Percentiles rank a stretch among this genome's conserved stretches.
These are phyloP conservation scores for Xylariaceae sp. DNA, from an alignment of 2,329 filamentous ascomycete genomes.

Conservation along the genomic window DNA sequence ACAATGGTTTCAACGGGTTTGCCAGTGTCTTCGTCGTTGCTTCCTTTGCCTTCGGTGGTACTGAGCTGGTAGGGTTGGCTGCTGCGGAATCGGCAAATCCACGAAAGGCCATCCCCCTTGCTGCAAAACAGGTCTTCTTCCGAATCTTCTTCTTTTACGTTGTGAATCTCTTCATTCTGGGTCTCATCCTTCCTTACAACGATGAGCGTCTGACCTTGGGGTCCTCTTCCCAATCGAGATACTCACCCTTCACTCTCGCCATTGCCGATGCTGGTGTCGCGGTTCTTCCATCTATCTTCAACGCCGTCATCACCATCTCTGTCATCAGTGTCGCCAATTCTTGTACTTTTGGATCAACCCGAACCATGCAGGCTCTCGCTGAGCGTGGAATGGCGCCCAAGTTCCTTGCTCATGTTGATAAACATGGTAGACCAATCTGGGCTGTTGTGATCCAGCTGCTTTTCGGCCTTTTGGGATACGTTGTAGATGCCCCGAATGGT, in stretches of 20 bases:
- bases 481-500: constrained; percentile 45
- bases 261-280: constrained; percentile 50
- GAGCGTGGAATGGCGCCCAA: constrained; percentile 51
- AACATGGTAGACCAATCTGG: constrained; percentile 56
- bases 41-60: constrained; percentile 51
- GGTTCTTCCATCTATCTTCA: constrained; percentile 51
- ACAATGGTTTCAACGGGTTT: constrained; percentile 50
- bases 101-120: constrained; percentile 45
- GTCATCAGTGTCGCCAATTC: constrained; percentile 53
- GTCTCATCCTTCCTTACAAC: constrained; percentile 45
- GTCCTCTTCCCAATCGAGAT: constrained; percentile 41
- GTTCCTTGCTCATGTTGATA: constrained; percentile 60
- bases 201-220: constrained; percentile 40
- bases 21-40: constrained; percentile 51
- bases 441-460: constrained; percentile 51
- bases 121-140: constrained; percentile 55
- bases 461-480: constrained; percentile 60
- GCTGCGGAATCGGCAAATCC: constrained; percentile 52
- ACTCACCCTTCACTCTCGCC: constrained; percentile 51
- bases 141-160: constrained; percentile 53
- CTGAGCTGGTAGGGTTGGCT: constrained; percentile 51
- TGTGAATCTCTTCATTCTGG: constrained; percentile 49
- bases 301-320: constrained; percentile 50
- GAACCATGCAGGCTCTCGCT: constrained; percentile 50
- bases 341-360: constrained; percentile 49